These are phyloP conservation scores for Batrachochytrium dendrobatidis DNA, from an alignment of 371 early-diverging fungal species.

Conservation along the genomic window DNA sequence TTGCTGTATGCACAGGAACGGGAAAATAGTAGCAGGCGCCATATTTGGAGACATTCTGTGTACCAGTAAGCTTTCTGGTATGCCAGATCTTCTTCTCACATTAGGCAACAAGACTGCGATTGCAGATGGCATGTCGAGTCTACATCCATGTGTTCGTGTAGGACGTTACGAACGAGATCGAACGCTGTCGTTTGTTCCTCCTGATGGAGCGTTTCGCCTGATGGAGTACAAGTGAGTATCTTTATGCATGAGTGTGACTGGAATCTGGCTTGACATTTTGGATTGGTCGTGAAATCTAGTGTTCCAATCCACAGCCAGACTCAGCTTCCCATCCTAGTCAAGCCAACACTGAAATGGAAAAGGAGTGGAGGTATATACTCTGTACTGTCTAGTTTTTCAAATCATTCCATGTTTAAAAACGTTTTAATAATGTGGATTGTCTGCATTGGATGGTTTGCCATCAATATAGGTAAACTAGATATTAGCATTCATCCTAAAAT, in stretches of 20 bases:
- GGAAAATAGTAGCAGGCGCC: conserved; percentile 65
- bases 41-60: conserved; percentile 72
- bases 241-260: no score
- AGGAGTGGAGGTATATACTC: conserved; percentile 48
- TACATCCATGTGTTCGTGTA: conserved; percentile 76
- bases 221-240: conserved; percentile 57
- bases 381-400: no score
- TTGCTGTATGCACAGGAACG: conserved; percentile 41
- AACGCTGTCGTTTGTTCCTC: conserved; percentile 83
- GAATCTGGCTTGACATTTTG: no score
- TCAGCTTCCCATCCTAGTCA: conserved; percentile 54
- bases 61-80: conserved; percentile 71
- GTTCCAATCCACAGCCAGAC: conserved; percentile 6
- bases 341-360: conserved; percentile 48
- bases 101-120: conserved; percentile 66
- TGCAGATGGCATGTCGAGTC: conserved; percentile 64
- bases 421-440: no score
- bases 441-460: no score
- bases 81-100: conserved; percentile 77
- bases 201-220: conserved; percentile 84
- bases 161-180: conserved; percentile 71
- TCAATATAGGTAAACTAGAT: conserved; percentile 58
- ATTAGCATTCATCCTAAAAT: conserved; percentile 57
- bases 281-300: conserved; percentile 3
- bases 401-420: no score